A percentile compares a stretch with the other conserved stretches of the same genome.
phyloP scores from a whole-genome alignment of 345 rosid genomes.

The Carallia pectinifolia region DNA sequence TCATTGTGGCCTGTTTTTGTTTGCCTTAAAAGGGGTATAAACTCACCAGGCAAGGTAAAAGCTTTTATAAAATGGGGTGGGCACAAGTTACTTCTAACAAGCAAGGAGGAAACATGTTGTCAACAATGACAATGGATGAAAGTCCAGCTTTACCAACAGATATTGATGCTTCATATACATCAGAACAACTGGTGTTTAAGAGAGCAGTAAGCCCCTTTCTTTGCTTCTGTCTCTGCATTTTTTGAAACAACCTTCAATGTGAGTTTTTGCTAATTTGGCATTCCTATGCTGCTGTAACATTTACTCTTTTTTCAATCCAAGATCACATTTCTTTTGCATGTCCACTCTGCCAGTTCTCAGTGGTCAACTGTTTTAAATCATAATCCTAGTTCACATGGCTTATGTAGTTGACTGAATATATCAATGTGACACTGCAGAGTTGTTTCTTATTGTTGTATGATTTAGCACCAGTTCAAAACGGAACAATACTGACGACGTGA shows the following conservation, averaged over 20 bases:
- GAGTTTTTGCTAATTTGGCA: background rate
- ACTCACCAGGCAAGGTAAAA: conserved; percentile 78
- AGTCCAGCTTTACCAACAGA: conserved; percentile 40
- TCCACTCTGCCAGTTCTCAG: no score
- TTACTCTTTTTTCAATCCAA: no score
- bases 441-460: background rate
- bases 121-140: conserved; percentile 82
- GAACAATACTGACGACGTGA: background rate
- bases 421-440: no score
- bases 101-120: conserved; percentile 59
- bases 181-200: conserved; percentile 49
- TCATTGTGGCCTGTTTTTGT: background rate
- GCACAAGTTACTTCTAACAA: conserved; percentile 46
- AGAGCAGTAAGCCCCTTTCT: conserved; percentile 55
- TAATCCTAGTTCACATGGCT: no score
- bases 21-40: conserved; percentile 67
- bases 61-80: conserved; percentile 78
- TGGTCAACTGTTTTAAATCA: no score
- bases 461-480: background rate
- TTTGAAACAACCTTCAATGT: background rate
- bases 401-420: background rate
- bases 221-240: conserved; percentile 9
- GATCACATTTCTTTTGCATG: no score
- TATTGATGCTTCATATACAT: conserved; percentile 30
- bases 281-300: no score